Evolutionary conservation across 164 flowering plant genomes (phyloP), one percentile per base, ranked within the genome.

Genomic region (Dillenia suffruticosa): DNA sequence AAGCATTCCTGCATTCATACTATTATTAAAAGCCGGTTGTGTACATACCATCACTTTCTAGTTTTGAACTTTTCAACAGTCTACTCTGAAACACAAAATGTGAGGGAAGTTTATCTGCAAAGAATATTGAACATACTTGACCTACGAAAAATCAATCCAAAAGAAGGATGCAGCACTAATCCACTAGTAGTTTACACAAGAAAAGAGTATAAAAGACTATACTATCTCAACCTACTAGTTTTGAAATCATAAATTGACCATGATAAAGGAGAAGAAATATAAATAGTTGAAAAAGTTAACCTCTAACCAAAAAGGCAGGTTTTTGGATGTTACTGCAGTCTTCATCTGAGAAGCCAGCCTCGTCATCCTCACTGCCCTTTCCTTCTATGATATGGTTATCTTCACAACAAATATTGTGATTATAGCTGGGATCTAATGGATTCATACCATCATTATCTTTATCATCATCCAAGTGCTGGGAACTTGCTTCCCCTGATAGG

Each of bases 271-370:
- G 26, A 45, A 11, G 8, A 50, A 16, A 57, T 8, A 45, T 44
- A 44, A 57, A 15, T 8, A 15, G 49, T 45, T 24, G 8, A 5
- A 5, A 44, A 46, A 62, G 98, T 72, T 91, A 93, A 63, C 98
- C 98, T 58, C 82, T 80, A 58, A 94, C 96, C n/a, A 48, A 57
- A 80, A 94, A 91, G 10, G 98, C 97, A 68, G 90, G 93, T 62
- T 68, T 84, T 63, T 78, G 89, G 58, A 94, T 82, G 82, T 81
- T 82, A 54, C 67, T 59, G 61, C 77, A 83, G 49, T 89, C 90
- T 56, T 77, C 85, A 56, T 92, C 96, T 5, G 40, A 32, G 7
- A 32, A 32, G 6, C 6, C 40, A 76, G 82, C 87, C 22, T 81
- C 84, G 56, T 70, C 79, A 58, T 82, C 83, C 59, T 78, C 88